Base-by-base conservation (phyloP, 1,284 basidiomycete species). In the Phenoliferia sp. region DNA sequence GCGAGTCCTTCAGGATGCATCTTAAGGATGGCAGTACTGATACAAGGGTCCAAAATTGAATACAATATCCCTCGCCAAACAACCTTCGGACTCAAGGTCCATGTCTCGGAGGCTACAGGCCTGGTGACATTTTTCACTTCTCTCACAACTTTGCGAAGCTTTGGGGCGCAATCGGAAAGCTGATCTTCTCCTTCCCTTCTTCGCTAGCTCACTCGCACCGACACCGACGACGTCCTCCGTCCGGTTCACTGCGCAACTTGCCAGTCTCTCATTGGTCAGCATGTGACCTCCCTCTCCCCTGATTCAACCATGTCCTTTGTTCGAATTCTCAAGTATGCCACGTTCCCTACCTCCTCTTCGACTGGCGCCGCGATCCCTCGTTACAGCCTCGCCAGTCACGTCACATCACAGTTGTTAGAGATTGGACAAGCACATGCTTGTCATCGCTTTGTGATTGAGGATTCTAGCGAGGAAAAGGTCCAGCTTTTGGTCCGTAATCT, bases 361-460 rank as follows among this genome's bases (percentile, higher is more conserved):
- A 26, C 52, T 1, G 26, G 16, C 35, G 39, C 19, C 52, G n/a
- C 54, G 17, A 34, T 69, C 36, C 61, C 62, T 1, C 39, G 63
- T 15, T 69, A 66, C 56, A 63, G 67, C 28, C 67, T 76, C 22
- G 52, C 70, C 10, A 58, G 32, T 26, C 68, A 73, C 44, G 19
- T 76, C 22, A 70, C 73, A 22, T 86, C 90, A 70, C 90, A 94
- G 75, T 90, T 94, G 89, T 84, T 85, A 56, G 92, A 94, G 76
- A 87, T 90, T 64, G 87, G 90, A 1, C 88, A 89, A 64, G 91
- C 92, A 0, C 92, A 94, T 77, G 92, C 92, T 2, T 88, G 89
- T 0, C 91, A 94, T 79, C 87, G 92, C 9, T 94, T 95, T 75
- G 84, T 92, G 57, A 81, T 95, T 55, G 81, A 86, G 12, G 92